Base-by-base conservation (phyloP, 2,329 filamentous ascomycete genomes). In the Lecanicillium sp. region DNA sequence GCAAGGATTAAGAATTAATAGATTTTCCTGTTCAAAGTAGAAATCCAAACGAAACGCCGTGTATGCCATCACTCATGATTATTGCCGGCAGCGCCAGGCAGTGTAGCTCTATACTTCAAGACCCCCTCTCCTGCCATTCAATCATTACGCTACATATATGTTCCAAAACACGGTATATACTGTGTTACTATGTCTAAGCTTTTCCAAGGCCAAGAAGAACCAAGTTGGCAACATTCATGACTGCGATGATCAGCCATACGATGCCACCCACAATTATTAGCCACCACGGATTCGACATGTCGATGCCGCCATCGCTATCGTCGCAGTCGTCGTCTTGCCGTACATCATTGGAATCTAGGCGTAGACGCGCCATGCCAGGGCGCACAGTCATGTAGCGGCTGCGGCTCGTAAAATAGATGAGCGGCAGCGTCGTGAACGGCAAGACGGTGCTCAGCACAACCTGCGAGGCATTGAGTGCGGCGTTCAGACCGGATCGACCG, bases 381-480 rank as follows among this genome's bases (percentile, higher is more conserved):
- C 61, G 57, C 5, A 86, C 82, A 8, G 77, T 85, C 87, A 94
- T 94, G 60, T 83, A 92, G 53, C 78, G 78, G 48, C 79, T 75
- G 31, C 81, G 72, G 49, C 83, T 86, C 0, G 87, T 94, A 52
- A 94, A 94, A 62, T 84, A 94, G 40, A 94, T 82, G 22, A 94
- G 64, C 2, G 87, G 87, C 1, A 86, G 84, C 1, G 77, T 79
- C n/a, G 90, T 77, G 54, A 94, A 89, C 0, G 87, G 87, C 37
- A 94, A 58, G 11, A 88, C 84, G 10, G 89, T 73, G 50, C 81
- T 87, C 12, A 94, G 68, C 0, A 77, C 83, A 6, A 94, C 86
- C 59, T 94, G 87, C 3, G 74, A 81, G 0, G 74, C 87, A 19
- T 83, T 86, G 20, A 94, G 64, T 0, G 87, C 84, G 5, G 72